Base-by-base conservation (phyloP, 164 flowering plant species). In the Malania oleifera region DNA sequence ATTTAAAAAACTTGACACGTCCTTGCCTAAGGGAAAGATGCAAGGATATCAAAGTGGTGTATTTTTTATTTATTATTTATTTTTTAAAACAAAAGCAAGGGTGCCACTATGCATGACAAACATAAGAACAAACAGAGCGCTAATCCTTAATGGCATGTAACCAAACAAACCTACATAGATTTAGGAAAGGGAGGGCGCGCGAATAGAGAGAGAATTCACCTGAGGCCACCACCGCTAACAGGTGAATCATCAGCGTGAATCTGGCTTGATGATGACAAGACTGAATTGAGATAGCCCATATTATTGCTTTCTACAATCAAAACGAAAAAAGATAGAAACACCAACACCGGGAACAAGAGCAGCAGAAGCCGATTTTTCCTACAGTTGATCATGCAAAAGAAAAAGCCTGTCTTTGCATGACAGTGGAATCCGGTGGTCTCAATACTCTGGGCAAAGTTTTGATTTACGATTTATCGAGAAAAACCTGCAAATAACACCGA, bases 211-310 rank as follows among this genome's bases (percentile, higher is more conserved):
- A 18, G 20, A 41, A 17, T 26, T 18, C 45, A 91, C 98, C 98
- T 91, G 64, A 86, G 87, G 31, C 98, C 98, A 0, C 98, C 95
- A 17, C 98, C 98, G 65, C 77, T 82, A 10, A 80, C 95, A 0
- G 98, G 98, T 15, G 75, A 69, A 39, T 85, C 89, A 38, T 82
- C 92, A 28, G 67, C 82, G 49, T 77, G 88, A 59, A 70, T 58
- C 61, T 89, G 87, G 69, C 77, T 82, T 14, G 87, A 64, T 13
- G 91, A 77, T 28, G 71, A 59, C 57, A 91, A 65, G 12, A 89
- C 81, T 0, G 89, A 78, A 70, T 84, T 84, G 56, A 85, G 62
- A 71, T 78, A 81, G 11, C 95, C 98, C 96, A 91, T 89, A 27
- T 52, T 61, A 51, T 48, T 27, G 54, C 56, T 49, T 45, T 12